Evolutionary conservation across 139 green algal genomes (phyloP).

Genomic region (Chlamydomonas applanata): DNA sequence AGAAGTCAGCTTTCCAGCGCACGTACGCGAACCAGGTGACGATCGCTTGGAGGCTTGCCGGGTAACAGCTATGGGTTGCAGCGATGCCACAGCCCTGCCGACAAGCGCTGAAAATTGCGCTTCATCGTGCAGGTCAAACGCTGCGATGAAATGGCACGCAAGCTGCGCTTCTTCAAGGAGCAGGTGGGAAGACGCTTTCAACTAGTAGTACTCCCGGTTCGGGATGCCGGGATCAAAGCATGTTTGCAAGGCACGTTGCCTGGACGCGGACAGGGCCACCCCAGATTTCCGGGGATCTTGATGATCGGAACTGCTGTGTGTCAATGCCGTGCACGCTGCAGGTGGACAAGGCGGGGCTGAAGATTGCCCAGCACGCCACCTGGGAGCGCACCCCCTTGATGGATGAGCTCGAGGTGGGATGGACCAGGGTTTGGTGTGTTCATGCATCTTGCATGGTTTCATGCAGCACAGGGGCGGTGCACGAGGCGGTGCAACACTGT

Average conservation of each 20-base stretch:
- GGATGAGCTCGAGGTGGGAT: conserved; percentile 40
- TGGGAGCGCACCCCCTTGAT: not conserved
- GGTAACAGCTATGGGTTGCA: not conserved
- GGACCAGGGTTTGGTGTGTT: not conserved
- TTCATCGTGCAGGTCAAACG: conserved; percentile 83
- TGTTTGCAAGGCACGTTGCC: no score
- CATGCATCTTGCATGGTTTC: not conserved
- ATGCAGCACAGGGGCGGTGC: no score
- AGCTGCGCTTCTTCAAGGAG: conserved; percentile 91
- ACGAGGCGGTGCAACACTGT: no score
- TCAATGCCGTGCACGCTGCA: conserved; percentile 24
- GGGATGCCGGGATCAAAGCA: no score
- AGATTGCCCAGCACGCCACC: conserved; percentile 3
- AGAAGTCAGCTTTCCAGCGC: conserved; percentile 90
- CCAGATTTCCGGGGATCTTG: no score
- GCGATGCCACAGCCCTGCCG: not conserved
- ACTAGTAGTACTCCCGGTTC: not conserved
- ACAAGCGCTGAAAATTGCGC: not conserved
- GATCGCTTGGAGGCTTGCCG: not conserved
- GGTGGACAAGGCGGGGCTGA: conserved; percentile 72
- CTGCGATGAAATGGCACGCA: conserved; percentile 95
- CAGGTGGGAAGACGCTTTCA: conserved; percentile 53
- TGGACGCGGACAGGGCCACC: no score
- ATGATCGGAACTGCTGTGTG: not conserved
- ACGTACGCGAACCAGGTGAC: conserved; percentile 88